Evolutionary conservation across 129 eudicot species (phyloP).

Genomic region (Lonicera japonica): DNA sequence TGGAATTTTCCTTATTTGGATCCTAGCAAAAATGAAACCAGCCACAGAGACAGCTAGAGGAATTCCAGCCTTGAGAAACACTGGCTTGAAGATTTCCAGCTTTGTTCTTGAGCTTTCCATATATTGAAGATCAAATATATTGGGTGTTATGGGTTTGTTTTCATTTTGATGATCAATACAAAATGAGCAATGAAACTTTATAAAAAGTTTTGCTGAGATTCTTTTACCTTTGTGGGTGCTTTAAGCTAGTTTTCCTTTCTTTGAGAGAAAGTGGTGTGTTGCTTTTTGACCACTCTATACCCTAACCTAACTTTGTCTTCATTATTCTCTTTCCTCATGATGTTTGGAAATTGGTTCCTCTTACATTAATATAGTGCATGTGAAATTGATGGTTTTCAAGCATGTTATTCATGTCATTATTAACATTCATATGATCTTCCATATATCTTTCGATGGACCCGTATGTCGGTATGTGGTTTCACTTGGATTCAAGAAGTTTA

Average conservation of each 20-base stretch:
- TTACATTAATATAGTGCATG: conserved; percentile 2
- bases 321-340: conserved; percentile 17
- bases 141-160: conserved; percentile 12
- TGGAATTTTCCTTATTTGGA: conserved; percentile 21
- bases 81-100: conserved; percentile 46
- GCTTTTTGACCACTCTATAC: conserved; percentile 46
- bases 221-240: conserved; percentile 44
- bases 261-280: conserved; percentile 27
- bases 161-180: conserved; percentile 3
- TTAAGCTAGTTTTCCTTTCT: conserved; percentile 35
- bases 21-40: conserved; percentile 33
- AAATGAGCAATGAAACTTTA: conserved; percentile 8
- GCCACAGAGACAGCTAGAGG: conserved; percentile 53
- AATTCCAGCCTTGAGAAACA: conserved; percentile 51
- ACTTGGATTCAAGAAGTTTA: neutral
- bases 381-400: neutral
- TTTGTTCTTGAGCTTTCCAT: conserved; percentile 46
- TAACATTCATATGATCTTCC: neutral
- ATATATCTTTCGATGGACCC: no score
- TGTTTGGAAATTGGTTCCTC: conserved; percentile 39
- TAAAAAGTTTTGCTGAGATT: conserved; percentile 28
- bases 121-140: conserved; percentile 11
- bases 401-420: conserved; percentile 1
- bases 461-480: neutral
- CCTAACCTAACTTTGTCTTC: conserved; percentile 15